These are phyloP conservation scores for Boletus eberwhitei DNA, from an alignment of 768 basidiomycete species.

Conservation along the genomic window DNA sequence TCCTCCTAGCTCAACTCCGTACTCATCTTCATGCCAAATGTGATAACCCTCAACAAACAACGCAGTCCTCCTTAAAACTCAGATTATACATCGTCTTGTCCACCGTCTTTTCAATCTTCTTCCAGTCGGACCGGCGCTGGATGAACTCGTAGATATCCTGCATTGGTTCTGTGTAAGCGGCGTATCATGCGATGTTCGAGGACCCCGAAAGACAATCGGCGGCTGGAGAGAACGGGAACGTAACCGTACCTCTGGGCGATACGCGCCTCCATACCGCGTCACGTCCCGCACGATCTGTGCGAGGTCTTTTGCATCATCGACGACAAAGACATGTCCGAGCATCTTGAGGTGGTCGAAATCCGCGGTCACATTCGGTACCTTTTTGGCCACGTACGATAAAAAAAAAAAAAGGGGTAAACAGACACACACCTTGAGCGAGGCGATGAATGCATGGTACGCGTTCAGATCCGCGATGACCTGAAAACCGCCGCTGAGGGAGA, in stretches of 20 bases:
- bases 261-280: constrained; percentile 91
- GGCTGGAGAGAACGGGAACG: background rate
- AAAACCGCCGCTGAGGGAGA: constrained; percentile 90
- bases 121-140: constrained; percentile 93
- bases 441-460: constrained; percentile 85
- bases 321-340: constrained; percentile 95
- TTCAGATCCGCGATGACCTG: constrained; percentile 96
- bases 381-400: background rate
- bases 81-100: constrained; percentile 94
- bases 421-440: constrained; percentile 69
- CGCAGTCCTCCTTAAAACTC: constrained; percentile 91
- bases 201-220: background rate
- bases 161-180: background rate
- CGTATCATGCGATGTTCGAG: background rate
- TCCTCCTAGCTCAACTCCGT: no score
- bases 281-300: constrained; percentile 96
- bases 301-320: constrained; percentile 93
- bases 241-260: constrained; percentile 77
- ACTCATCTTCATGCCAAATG: no score
- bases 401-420: background rate
- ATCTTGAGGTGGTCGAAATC: constrained; percentile 96
- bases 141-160: constrained; percentile 96
- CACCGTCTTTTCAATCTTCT: constrained; percentile 95
- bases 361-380: constrained; percentile 76
- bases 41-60: constrained; percentile 33